Evolutionary conservation across 2,329 filamentous ascomycete species (phyloP).

Genomic region (Seiridium cupressi): DNA sequence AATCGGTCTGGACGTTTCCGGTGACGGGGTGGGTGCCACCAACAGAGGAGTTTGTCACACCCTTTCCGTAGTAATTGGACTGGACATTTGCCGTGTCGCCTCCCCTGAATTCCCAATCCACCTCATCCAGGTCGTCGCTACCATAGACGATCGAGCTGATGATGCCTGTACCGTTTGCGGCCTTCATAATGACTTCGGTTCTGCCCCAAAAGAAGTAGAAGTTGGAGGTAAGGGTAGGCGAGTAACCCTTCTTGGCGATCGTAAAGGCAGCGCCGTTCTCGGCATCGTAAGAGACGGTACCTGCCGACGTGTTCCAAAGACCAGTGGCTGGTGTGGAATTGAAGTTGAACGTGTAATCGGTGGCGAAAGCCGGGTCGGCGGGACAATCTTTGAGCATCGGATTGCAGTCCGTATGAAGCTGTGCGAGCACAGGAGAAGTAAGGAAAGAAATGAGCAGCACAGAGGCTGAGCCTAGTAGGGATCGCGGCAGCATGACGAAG

Average conservation of each 20-base stretch:
- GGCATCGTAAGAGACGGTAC: conserved; percentile 59
- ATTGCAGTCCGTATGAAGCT: conserved; percentile 77
- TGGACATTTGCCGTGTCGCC: conserved; percentile 61
- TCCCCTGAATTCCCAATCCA: conserved; percentile 84
- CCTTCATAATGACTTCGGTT: conserved; percentile 76
- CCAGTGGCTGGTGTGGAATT: conserved; percentile 57
- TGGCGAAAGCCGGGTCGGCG: conserved; percentile 68
- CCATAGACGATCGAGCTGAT: conserved; percentile 81
- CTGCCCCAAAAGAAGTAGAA: conserved; percentile 88
- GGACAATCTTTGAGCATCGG: conserved; percentile 72
- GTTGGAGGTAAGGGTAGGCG: conserved; percentile 74
- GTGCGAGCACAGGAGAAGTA: conserved; percentile 55
- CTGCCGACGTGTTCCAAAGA: conserved; percentile 69
- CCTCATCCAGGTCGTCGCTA: conserved; percentile 81
- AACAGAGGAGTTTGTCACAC: conserved; percentile 60
- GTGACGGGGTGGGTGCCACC: conserved; percentile 57
- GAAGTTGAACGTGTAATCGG: conserved; percentile 61
- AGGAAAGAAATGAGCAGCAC: conserved; percentile 40
- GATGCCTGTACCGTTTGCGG: conserved; percentile 71
- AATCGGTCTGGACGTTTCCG: conserved; percentile 55
- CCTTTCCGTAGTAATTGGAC: conserved; percentile 81
- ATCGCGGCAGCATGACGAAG: conserved; percentile 14
- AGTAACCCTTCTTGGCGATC: conserved; percentile 67
- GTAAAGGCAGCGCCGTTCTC: conserved; percentile 69
- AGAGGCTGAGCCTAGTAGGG: conserved; percentile 26